Conservation (phyloP, 23 red algal species). For the Gracilaria domingensis region DNA sequence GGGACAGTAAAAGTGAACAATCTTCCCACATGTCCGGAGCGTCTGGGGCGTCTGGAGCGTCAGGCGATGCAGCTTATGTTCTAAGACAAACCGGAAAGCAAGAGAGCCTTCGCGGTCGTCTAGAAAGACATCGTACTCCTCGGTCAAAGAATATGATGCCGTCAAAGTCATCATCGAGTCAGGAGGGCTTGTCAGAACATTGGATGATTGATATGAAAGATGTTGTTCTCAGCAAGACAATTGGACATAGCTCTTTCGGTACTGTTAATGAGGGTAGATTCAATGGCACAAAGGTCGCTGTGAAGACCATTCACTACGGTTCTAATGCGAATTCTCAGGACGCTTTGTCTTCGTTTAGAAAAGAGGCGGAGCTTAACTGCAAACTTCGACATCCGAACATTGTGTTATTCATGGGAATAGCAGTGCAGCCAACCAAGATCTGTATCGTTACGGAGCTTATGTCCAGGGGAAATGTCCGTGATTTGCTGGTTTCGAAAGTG, state of each 20-base stretch:
- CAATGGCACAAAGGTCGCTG: constrained; percentile 86
- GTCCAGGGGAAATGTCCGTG: constrained; percentile 76
- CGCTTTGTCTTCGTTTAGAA: constrained; percentile 60
- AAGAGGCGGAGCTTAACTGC: constrained; percentile 83
- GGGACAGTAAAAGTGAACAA: background rate
- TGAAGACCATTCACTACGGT: constrained; percentile 85
- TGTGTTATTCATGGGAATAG: constrained; percentile 87
- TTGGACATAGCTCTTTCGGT: constrained; percentile 83
- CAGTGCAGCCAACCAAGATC: constrained; percentile 43
- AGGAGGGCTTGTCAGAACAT: constrained; percentile 45
- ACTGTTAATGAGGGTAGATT: constrained; percentile 79
- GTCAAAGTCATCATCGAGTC: background rate
- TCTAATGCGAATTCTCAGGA: constrained; percentile 17
- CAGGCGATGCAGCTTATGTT: background rate
- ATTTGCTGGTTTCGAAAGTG: constrained; percentile 66
- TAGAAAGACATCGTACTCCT: background rate
- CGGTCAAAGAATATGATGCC: background rate
- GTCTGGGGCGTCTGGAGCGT: no score
- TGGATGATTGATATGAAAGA: constrained; percentile 77
- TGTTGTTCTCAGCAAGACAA: constrained; percentile 67
- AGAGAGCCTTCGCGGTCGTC: constrained; percentile 12
- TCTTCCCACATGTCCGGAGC: background rate
- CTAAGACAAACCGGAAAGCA: background rate
- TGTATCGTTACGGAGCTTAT: constrained; percentile 91
- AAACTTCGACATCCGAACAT: constrained; percentile 91